Conservation (phyloP, 768 basidiomycete genomes). For the Sistotremastrum niveocremeum region DNA sequence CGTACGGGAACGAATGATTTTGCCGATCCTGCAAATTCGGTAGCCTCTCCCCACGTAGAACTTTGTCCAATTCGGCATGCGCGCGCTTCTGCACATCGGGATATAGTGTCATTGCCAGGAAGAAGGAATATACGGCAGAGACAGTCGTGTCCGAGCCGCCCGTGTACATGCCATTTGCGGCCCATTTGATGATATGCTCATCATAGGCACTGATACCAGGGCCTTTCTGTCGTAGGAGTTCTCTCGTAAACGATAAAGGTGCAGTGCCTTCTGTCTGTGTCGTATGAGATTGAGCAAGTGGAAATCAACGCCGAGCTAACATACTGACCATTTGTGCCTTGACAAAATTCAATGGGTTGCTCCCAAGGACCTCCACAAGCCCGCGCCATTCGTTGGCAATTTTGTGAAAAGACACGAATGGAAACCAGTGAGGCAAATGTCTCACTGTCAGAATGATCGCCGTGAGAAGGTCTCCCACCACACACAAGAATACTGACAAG, state of each 20-base stretch:
- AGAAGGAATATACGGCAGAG: not conserved
- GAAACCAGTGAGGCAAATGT: constrained; percentile 11
- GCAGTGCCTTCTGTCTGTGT: not conserved
- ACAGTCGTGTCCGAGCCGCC: constrained; percentile 2
- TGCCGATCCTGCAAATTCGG: not conserved
- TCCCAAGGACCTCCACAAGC: constrained; percentile 3
- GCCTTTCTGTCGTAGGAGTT: not conserved
- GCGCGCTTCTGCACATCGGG: constrained; percentile 1
- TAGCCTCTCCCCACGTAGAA: not conserved
- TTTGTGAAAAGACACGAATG: constrained; percentile 9
- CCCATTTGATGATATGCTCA: constrained; percentile 3
- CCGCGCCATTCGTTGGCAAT: constrained; percentile 1
- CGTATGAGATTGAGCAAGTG: no score
- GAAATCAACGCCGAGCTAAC: no score
- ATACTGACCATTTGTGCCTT: constrained; percentile 12
- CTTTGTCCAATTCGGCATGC: constrained; percentile 2
- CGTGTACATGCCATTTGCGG: constrained; percentile 2
- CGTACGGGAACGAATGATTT: constrained; percentile 1
- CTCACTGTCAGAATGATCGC: constrained; percentile 2
- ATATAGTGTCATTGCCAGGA: constrained; percentile 1
- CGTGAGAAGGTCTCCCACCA: no score
- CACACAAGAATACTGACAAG: not conserved
- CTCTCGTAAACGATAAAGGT: not conserved
- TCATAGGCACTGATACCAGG: not conserved
- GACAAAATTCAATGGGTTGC: constrained; percentile 7